Evolutionary conservation across 225 moss, liverwort and hornwort genomes (phyloP).

Genomic region (Anthoceros angustus): DNA sequence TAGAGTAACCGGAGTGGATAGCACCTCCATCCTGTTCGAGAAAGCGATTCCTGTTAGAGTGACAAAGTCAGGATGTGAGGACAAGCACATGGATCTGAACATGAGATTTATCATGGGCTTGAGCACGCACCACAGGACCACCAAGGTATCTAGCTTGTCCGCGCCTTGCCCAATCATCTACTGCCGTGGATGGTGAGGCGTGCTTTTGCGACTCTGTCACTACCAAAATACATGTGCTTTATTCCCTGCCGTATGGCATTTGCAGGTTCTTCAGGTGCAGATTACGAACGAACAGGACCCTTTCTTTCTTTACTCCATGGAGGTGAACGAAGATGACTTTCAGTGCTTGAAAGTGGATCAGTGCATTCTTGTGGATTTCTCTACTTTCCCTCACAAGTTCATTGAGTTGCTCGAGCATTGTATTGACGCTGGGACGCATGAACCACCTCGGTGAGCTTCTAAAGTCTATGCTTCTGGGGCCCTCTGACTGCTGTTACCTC

Average conservation of each 20-base stretch:
- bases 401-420: conserved; percentile 98
- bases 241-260: not conserved
- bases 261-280: conserved; percentile 90
- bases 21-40: conserved; percentile 79
- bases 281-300: conserved; percentile 93
- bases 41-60: conserved; percentile 84
- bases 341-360: conserved; percentile 97
- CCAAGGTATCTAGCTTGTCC: conserved; percentile 36
- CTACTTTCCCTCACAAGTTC: conserved; percentile 94
- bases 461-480: not conserved
- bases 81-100: conserved; percentile 86
- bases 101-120: conserved; percentile 87
- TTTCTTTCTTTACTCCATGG: conserved; percentile 89
- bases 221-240: too few relatives aligned
- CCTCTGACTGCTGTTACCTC: not conserved
- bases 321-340: conserved; percentile 97
- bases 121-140: conserved; percentile 78
- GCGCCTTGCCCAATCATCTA: not conserved
- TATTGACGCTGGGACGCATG: conserved; percentile 57
- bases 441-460: conserved; percentile 46
- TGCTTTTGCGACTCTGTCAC: too few relatives aligned
- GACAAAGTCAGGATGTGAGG: conserved; percentile 65
- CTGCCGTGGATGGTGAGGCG: not conserved
- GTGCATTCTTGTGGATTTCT: conserved; percentile 94
- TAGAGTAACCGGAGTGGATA: conserved; percentile 53